Conservation (phyloP, 805 yeast genomes). For the Debaryomyces prosopidis region DNA sequence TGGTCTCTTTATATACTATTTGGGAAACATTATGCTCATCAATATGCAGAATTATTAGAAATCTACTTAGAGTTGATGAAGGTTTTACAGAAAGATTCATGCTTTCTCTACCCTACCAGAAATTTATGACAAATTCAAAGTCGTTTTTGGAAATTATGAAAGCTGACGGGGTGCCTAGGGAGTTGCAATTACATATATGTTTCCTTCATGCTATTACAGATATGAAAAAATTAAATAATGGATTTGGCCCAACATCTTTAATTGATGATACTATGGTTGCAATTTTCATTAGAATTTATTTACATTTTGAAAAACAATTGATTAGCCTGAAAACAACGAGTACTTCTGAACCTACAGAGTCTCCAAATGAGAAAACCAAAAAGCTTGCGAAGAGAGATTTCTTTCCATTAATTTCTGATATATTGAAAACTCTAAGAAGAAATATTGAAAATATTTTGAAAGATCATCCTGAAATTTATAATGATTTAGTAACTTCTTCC, state of each 20-base stretch:
- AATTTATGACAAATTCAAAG: slow-evolving; percentile 42
- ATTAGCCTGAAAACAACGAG: slow-evolving; percentile 3
- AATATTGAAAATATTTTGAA: slow-evolving; percentile 32
- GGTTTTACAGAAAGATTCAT: slow-evolving; percentile 55
- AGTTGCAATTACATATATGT: slow-evolving; percentile 40
- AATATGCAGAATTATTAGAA: slow-evolving; percentile 53
- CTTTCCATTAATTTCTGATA: slow-evolving; percentile 39
- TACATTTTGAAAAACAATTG: slow-evolving; percentile 12
- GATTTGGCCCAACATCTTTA: slow-evolving; percentile 74
- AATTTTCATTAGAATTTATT: slow-evolving; percentile 54
- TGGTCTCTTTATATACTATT: slow-evolving; percentile 60
- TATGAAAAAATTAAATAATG: slow-evolving; percentile 71
- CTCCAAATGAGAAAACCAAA: slow-evolving; percentile 33
- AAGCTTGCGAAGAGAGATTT: slow-evolving; percentile 43
- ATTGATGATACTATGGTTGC: slow-evolving; percentile 74
- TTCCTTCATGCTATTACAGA: slow-evolving; percentile 55
- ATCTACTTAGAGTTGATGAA: slow-evolving; percentile 41
- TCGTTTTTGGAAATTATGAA: slow-evolving; percentile 23
- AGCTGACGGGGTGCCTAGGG: slow-evolving; percentile 34
- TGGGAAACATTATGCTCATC: slow-evolving; percentile 66
- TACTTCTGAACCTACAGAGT: slow-evolving; percentile 15
- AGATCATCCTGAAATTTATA: slow-evolving; percentile 30
- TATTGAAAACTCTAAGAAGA: slow-evolving; percentile 27
- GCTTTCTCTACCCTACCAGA: slow-evolving; percentile 42
- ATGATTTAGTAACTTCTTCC: slow-evolving; percentile 17